Evolutionary conservation across 768 basidiomycete genomes (phyloP).

Genomic region (Rhizopogon vinicolor): DNA sequence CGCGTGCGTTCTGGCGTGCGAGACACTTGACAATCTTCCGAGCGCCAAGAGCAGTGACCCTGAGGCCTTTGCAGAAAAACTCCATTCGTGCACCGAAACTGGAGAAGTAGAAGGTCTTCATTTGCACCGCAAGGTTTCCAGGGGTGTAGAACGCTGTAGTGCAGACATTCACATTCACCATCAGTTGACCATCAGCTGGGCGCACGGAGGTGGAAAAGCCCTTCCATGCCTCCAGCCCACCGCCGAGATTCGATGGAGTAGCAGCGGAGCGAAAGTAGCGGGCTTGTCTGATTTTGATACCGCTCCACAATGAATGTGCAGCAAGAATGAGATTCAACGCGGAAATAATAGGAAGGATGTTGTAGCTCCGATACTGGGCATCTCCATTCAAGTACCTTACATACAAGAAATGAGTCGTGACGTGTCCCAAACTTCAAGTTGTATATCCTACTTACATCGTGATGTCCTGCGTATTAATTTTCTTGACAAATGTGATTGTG

Average conservation of each 20-base stretch:
- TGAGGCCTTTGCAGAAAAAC: constrained; percentile 59
- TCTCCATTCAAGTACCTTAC: constrained; percentile 44
- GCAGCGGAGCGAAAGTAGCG: constrained; percentile 40
- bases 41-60: constrained; percentile 67
- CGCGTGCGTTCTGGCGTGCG: constrained; percentile 32
- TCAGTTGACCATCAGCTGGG: constrained; percentile 39
- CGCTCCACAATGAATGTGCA: constrained; percentile 38
- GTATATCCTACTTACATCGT: constrained; percentile 26
- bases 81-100: constrained; percentile 56
- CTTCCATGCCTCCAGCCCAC: constrained; percentile 58
- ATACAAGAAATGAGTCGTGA: not conserved
- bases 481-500: constrained; percentile 36
- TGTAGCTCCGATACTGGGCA: constrained; percentile 36
- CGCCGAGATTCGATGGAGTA: constrained; percentile 31
- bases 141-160: constrained; percentile 42
- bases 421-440: not conserved
- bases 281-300: constrained; percentile 49
- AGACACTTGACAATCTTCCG: constrained; percentile 65
- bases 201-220: constrained; percentile 40
- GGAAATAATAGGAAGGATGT: constrained; percentile 41
- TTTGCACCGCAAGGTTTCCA: constrained; percentile 38
- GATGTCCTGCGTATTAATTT: constrained; percentile 41
- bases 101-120: constrained; percentile 37
- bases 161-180: constrained; percentile 51
- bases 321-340: constrained; percentile 48